Percentiles rank a stretch among this genome's conserved stretches.
These are phyloP conservation scores for Stipa capillata DNA, from an alignment of 176 grass and related monocot genomes.

Conservation along the genomic window DNA sequence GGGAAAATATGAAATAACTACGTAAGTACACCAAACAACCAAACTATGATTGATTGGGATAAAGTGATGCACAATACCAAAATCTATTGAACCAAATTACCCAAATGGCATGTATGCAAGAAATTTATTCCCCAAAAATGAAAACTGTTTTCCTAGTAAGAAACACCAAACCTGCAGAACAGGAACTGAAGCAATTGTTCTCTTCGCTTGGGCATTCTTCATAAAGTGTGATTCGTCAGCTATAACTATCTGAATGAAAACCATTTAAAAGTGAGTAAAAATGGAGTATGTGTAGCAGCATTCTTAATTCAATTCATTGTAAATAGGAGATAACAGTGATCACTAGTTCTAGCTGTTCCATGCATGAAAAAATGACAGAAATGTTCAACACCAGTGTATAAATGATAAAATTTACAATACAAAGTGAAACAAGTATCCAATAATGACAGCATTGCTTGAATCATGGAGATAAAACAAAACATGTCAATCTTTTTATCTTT, in stretches of 20 bases:
- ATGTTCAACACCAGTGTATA: background rate
- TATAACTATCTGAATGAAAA: constrained; percentile 76
- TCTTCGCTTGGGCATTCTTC: constrained; percentile 85
- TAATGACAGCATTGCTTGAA: background rate
- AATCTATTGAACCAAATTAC: background rate
- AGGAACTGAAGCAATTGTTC: constrained; percentile 69
- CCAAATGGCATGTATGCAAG: background rate
- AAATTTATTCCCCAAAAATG: background rate
- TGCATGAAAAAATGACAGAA: background rate
- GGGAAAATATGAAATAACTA: background rate
- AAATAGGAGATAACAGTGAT: background rate
- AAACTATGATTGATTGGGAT: background rate
- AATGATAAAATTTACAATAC: background rate
- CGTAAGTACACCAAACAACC: background rate
- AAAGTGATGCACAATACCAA: background rate
- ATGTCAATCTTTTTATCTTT: background rate
- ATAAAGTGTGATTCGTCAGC: constrained; percentile 97
- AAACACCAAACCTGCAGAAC: constrained; percentile 65
- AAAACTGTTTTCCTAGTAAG: background rate
- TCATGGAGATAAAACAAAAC: background rate
- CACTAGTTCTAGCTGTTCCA: background rate
- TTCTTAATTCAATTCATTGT: background rate
- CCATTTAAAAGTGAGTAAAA: constrained; percentile 15
- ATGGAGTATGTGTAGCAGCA: background rate
- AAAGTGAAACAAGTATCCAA: background rate